Conservation (phyloP, 148 eudicot species). For the Chenopodium berlandieri region DNA sequence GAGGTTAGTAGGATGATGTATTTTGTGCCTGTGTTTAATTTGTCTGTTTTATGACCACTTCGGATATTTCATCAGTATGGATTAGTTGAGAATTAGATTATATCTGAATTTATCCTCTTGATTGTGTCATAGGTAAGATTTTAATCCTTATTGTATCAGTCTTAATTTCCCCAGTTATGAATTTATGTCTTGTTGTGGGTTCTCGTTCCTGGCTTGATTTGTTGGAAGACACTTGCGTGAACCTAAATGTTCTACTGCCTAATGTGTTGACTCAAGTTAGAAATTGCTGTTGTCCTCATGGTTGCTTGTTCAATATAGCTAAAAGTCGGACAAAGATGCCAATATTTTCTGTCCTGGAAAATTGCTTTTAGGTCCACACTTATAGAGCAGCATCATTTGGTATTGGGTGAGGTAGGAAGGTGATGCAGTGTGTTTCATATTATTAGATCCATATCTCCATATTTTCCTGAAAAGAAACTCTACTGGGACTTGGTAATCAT, state of each 20-base stretch:
- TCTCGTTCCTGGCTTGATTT: not conserved
- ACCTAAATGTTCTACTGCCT: not conserved
- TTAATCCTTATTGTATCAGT: not conserved
- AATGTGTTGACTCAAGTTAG: not conserved
- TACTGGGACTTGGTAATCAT: not conserved
- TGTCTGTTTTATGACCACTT: not conserved
- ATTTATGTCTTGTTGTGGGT: not conserved
- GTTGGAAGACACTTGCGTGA: not conserved
- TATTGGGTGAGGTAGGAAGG: not conserved
- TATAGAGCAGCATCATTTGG: not conserved
- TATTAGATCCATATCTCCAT: not conserved
- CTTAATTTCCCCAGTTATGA: not conserved
- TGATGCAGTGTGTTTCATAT: not conserved
- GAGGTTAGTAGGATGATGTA: conserved; percentile 48
- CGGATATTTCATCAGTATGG: not conserved
- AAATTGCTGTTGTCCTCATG: no score
- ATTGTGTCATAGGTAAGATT: not conserved
- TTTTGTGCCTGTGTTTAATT: not conserved
- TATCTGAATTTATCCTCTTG: not conserved
- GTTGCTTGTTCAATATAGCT: not conserved
- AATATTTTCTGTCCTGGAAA: not conserved
- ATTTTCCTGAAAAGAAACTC: not conserved
- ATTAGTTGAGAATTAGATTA: not conserved
- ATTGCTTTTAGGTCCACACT: not conserved
- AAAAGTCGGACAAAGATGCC: not conserved